Evolutionary conservation across 2,329 filamentous ascomycete species (phyloP).

Genomic region (Alternaria gansuensis): DNA sequence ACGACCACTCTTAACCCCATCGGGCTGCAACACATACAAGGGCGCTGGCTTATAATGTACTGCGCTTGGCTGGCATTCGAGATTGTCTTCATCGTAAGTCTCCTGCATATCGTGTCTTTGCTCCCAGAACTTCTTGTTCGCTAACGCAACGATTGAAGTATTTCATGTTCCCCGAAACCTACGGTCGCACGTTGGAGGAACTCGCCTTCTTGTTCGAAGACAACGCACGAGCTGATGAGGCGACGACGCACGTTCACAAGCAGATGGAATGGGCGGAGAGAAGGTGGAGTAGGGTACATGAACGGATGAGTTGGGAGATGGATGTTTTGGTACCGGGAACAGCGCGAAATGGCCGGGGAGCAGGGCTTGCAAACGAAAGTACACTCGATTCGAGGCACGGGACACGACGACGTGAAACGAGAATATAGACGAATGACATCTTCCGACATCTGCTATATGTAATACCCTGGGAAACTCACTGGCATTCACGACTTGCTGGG

Average conservation of each 20-base stretch:
- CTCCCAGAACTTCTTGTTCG: neutral
- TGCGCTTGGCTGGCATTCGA: constrained; percentile 67
- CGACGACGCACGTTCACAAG: constrained; percentile 42
- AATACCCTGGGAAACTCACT: too few species aligned
- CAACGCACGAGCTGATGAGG: constrained; percentile 40
- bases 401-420: neutral
- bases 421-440: neutral
- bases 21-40: constrained; percentile 68
- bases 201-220: constrained; percentile 60
- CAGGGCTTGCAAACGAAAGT: neutral
- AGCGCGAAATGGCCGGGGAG: neutral
- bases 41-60: constrained; percentile 72
- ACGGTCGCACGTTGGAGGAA: constrained; percentile 73
- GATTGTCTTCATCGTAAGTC: constrained; percentile 62
- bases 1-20: constrained; percentile 69
- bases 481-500: too few species aligned
- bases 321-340: constrained; percentile 18
- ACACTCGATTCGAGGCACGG: neutral
- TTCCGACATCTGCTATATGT: too few species aligned
- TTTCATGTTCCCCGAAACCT: constrained; percentile 75
- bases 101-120: neutral
- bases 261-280: constrained; percentile 37
- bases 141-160: constrained; percentile 47
- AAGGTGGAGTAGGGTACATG: constrained; percentile 13
- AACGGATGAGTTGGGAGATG: constrained; percentile 28